A percentile compares a stretch with the other conserved stretches of the same genome.
Conservation (phyloP, 208 protist species). For the Endotrypanum monterogeii region DNA sequence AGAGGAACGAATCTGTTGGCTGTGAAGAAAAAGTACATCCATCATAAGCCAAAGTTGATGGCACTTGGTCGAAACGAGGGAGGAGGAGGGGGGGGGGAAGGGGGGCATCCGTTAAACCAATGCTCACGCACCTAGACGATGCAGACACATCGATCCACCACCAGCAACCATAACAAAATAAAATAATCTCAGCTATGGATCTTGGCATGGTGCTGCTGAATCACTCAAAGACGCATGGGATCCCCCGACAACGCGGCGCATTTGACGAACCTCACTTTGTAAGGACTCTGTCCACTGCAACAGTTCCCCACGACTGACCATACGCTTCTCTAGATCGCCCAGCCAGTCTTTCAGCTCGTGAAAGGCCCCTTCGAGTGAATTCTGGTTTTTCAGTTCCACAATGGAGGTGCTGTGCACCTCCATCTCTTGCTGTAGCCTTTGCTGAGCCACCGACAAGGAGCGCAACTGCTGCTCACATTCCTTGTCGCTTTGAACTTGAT, state of each 20-base stretch:
- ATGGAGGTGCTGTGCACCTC: conserved; percentile 43
- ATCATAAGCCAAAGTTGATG: too few species aligned
- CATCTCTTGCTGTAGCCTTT: conserved; percentile 20
- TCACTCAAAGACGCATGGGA: not conserved
- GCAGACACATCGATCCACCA: not conserved
- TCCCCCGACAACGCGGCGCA: conserved; percentile 21
- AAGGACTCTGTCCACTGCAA: conserved; percentile 48
- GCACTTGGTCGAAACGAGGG: too few species aligned
- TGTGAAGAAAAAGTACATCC: too few species aligned
- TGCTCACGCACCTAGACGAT: not conserved
- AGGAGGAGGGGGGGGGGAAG: too few species aligned
- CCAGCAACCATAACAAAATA: not conserved
- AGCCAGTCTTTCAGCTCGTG: conserved; percentile 88
- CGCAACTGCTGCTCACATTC: conserved; percentile 22
- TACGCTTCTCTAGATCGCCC: conserved; percentile 66
- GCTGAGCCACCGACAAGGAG: conserved; percentile 10
- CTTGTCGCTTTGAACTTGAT: conserved; percentile 10
- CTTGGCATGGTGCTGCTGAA: not conserved
- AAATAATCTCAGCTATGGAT: not conserved
- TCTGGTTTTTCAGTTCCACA: conserved; percentile 38
- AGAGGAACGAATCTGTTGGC: too few species aligned
- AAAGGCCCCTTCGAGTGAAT: conserved; percentile 59
- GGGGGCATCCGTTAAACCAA: too few species aligned
- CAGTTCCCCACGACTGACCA: conserved; percentile 62
- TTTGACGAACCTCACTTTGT: conserved; percentile 38